Conservation (phyloP, 257 asterid species). For the Solanum sejunctum region DNA sequence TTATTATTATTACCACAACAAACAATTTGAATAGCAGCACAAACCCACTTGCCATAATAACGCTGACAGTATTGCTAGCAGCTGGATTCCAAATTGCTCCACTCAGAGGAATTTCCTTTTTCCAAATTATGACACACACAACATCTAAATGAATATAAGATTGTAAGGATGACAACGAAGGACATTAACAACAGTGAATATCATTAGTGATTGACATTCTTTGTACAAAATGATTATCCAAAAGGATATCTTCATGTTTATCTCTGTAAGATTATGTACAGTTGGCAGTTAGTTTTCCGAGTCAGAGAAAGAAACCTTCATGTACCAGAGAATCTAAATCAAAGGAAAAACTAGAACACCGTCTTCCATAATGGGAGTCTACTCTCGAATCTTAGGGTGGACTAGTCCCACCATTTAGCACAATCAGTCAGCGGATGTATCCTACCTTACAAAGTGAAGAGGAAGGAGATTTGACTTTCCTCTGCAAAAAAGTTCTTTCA, state of each 20-base stretch:
- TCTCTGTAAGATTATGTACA: neutral
- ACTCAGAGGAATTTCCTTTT: neutral
- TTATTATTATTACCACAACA: neutral
- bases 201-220: neutral
- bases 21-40: neutral
- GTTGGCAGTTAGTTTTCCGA: neutral
- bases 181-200: neutral
- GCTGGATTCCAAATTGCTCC: slow-evolving; percentile 3
- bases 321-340: neutral
- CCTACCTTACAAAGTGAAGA: neutral
- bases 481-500: neutral
- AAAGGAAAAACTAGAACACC: neutral
- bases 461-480: neutral
- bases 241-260: no score
- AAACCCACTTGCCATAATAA: slow-evolving; percentile 8
- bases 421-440: neutral
- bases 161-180: neutral
- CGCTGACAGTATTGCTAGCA: neutral
- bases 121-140: neutral
- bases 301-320: neutral
- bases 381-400: neutral
- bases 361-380: neutral
- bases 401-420: neutral
- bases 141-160: neutral
- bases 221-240: neutral